Base-by-base conservation (phyloP, 768 basidiomycete species). In the Psilocybe tampanensis region DNA sequence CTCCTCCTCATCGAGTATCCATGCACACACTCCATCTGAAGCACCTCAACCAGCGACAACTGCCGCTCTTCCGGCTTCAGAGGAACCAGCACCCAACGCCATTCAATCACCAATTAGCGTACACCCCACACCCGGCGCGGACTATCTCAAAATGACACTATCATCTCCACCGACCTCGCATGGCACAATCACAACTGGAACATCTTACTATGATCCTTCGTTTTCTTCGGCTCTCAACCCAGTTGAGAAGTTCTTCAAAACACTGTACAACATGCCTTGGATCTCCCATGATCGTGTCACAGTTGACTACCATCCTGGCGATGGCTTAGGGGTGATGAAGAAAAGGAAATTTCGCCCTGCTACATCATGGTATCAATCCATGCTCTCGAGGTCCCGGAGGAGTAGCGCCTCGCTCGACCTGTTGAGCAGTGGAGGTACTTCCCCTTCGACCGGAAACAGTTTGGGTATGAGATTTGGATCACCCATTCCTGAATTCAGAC, bases 231-330 rank as follows among this genome's bases (percentile, higher is more conserved):
- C 68, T 23, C 69, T 79, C 32, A 70, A 71, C 42, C 78, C 78
- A 1, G 58, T 82, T 11, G 74, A 74, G 32, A 71, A 74, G 13
- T 82, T 82, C 53, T 65, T 80, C 51, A 62, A 71, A 7, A 71
- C 64, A 2, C 26, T 83, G 3, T 76, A 80, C 47, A 59, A 68
- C 17, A 72, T 83, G 47, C 82, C 82, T 1, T 83, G 82, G 82
- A 64, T 80, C 8, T 71, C 80, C 7, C 64, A 70, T 3, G 67
- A 72, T 2, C 72, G 80, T 45, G 75, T 83, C 56, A 80, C 80
- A 1, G 70, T 75, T 8, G 75, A 77, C 55, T 81, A 83, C 55
- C 62, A 74, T 13, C 80, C 82, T 0, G 74, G 68, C 9, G 68
- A 68, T 11, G 64, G 63, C 5, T 17, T 62, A 49, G 49, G 62